Percentiles rank a stretch among this genome's conserved stretches.
Evolutionary conservation across 2,329 filamentous ascomycete genomes (phyloP).

Genomic region (Aspergillus eucalypticola): DNA sequence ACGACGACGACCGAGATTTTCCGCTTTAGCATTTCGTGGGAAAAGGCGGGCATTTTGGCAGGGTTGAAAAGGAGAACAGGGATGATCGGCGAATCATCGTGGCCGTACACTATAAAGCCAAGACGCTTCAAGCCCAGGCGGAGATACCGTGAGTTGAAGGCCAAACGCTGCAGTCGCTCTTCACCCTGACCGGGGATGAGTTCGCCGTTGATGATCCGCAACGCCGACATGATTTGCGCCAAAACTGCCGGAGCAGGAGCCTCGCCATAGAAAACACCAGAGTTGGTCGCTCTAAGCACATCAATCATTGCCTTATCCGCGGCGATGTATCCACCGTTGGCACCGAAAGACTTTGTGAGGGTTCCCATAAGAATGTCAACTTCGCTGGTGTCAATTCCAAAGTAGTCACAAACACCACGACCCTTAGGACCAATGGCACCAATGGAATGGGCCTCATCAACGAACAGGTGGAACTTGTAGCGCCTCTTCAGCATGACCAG

Average conservation of each 20-base stretch:
- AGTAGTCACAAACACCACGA: constrained; percentile 96
- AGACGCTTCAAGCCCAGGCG: constrained; percentile 94
- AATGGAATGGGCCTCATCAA: constrained; percentile 95
- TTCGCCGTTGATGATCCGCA: constrained; percentile 87
- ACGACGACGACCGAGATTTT: constrained; percentile 98
- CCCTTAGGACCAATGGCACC: constrained; percentile 87
- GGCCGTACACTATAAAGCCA: constrained; percentile 93
- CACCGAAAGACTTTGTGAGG: constrained; percentile 95
- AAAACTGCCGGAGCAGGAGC: constrained; percentile 84
- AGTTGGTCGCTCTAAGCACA: constrained; percentile 83
- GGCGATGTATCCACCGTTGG: constrained; percentile 93
- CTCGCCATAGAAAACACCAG: constrained; percentile 83
- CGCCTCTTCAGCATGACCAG: constrained; percentile 83
- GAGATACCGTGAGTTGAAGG: constrained; percentile 98
- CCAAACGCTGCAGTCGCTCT: constrained; percentile 90
- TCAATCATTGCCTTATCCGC: constrained; percentile 89
- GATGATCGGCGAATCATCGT: constrained; percentile 97
- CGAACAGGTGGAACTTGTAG: constrained; percentile 95
- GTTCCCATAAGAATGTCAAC: constrained; percentile 98
- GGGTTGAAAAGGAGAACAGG: constrained; percentile 94
- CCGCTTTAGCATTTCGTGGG: constrained; percentile 95
- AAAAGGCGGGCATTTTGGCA: constrained; percentile 98
- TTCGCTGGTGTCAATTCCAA: constrained; percentile 81
- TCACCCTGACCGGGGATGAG: constrained; percentile 87
- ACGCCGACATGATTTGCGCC: constrained; percentile 82